Evolutionary conservation across 2,329 filamentous ascomycete genomes (phyloP).

Genomic region (Fusarium sp.): DNA sequence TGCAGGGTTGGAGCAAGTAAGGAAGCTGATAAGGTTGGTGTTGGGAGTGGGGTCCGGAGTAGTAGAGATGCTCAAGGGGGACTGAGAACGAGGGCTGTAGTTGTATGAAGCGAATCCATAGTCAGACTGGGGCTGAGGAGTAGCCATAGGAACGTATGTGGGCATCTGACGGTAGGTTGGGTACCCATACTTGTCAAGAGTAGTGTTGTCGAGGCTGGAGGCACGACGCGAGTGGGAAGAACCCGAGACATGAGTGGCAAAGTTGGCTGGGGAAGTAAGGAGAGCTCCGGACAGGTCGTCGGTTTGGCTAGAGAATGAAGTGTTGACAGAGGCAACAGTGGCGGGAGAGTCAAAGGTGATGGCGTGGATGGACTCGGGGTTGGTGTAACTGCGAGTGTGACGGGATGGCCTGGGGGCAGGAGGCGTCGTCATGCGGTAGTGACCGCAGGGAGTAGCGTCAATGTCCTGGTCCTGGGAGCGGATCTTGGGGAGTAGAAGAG

Average conservation of each 20-base stretch:
- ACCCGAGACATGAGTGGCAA: slow-evolving; percentile 55
- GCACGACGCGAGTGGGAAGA: slow-evolving; percentile 62
- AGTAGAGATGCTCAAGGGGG: slow-evolving; percentile 56
- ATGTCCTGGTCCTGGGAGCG: slow-evolving; percentile 85
- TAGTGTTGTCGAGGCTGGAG: slow-evolving; percentile 75
- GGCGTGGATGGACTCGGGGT: slow-evolving; percentile 65
- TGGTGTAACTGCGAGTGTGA: slow-evolving; percentile 71
- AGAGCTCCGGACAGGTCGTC: slow-evolving; percentile 58
- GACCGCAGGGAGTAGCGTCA: slow-evolving; percentile 62
- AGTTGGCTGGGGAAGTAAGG: slow-evolving; percentile 75
- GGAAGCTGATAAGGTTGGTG: slow-evolving; percentile 81
- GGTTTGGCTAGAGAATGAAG: slow-evolving; percentile 54
- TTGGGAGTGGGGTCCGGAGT: slow-evolving; percentile 62
- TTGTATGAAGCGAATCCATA: slow-evolving; percentile 58
- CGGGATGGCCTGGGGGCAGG: slow-evolving; percentile 50
- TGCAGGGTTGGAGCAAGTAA: slow-evolving; percentile 83
- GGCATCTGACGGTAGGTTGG: slow-evolving; percentile 86
- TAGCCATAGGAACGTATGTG: slow-evolving; percentile 45
- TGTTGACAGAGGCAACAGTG: slow-evolving; percentile 47
- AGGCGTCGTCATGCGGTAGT: slow-evolving; percentile 52
- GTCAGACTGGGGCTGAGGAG: slow-evolving; percentile 42
- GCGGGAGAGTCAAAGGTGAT: slow-evolving; percentile 48
- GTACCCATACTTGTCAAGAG: slow-evolving; percentile 79
- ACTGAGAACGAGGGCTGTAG: slow-evolving; percentile 60
- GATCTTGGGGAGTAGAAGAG: slow-evolving; percentile 86